A percentile compares a stretch with the other conserved stretches of the same genome.
Evolutionary conservation across 495 filamentous ascomycete genomes (phyloP).

Genomic region (Chaetomium cochliodes): DNA sequence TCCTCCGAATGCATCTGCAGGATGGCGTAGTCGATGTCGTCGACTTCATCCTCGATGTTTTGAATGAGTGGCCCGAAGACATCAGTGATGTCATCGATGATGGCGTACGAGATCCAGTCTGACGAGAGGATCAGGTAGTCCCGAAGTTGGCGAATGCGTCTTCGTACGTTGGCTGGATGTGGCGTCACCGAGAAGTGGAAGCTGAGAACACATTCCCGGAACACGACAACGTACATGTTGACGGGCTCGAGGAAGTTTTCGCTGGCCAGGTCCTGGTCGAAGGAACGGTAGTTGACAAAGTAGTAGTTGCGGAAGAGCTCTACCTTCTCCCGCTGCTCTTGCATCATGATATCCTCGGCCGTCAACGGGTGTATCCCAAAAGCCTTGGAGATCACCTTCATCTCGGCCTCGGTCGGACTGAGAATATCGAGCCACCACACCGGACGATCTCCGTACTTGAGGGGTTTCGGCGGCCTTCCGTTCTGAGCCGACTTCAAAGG

Average conservation of each 20-base stretch:
- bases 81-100: constrained; percentile 98
- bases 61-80: constrained; percentile 89
- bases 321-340: constrained; percentile 96
- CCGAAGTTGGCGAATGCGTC: constrained; percentile 86
- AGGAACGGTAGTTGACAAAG: constrained; percentile 95
- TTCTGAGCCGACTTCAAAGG: constrained; percentile 30
- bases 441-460: constrained; percentile 80
- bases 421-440: constrained; percentile 95
- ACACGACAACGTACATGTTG: constrained; percentile 97
- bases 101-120: constrained; percentile 97
- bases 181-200: constrained; percentile 94
- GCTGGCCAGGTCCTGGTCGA: constrained; percentile 86
- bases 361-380: constrained; percentile 95
- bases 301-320: constrained; percentile 97
- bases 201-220: constrained; percentile 89
- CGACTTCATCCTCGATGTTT: constrained; percentile 82
- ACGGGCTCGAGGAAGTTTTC: constrained; percentile 91
- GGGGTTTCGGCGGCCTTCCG: constrained; percentile 46
- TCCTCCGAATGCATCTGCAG: constrained; percentile 66
- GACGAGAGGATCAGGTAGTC: constrained; percentile 91
- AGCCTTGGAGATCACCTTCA: constrained; percentile 85
- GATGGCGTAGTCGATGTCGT: constrained; percentile 82
- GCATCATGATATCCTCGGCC: constrained; percentile 93
- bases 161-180: constrained; percentile 91
- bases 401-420: constrained; percentile 86